phyloP scores from a whole-genome alignment of 495 filamentous ascomycete genomes.

The Annulohypoxylon stygium region DNA sequence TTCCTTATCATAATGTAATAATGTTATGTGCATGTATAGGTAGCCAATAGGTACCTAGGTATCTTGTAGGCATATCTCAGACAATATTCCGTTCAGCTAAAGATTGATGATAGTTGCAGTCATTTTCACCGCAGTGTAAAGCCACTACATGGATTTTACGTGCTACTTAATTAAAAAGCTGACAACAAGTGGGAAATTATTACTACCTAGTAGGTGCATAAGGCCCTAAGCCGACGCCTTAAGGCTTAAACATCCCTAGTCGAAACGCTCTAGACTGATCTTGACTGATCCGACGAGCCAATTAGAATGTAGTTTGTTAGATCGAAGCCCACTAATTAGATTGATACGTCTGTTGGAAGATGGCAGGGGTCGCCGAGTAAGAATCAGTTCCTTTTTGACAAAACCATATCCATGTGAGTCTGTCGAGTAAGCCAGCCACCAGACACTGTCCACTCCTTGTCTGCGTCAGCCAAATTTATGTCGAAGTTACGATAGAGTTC shows the following conservation, averaged over 20 bases:
- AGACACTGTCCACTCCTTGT: neutral
- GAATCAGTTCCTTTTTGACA: neutral
- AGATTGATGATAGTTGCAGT: neutral
- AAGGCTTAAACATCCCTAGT: neutral
- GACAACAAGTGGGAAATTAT: too few relatives aligned
- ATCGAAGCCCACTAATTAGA: too few relatives aligned
- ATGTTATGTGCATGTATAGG: too few relatives aligned
- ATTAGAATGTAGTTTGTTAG: too few relatives aligned
- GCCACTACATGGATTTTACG: neutral
- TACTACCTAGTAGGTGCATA: too few relatives aligned
- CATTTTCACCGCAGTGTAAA: neutral
- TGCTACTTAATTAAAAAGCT: neutral
- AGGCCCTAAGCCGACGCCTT: too few relatives aligned
- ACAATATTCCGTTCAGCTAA: neutral
- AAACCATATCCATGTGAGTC: neutral
- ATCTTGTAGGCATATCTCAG: neutral
- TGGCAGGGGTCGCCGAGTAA: neutral
- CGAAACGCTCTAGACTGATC: neutral
- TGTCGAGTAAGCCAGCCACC: constrained; percentile 5
- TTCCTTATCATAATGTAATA: neutral
- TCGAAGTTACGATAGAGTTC: neutral
- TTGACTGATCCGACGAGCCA: too few relatives aligned
- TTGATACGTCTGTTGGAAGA: too few relatives aligned
- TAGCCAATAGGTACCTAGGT: too few relatives aligned
- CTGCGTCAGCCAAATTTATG: neutral